phyloP scores from a whole-genome alignment of 2,329 filamentous ascomycete genomes.

The Zelopaecilomyces penicillatus region DNA sequence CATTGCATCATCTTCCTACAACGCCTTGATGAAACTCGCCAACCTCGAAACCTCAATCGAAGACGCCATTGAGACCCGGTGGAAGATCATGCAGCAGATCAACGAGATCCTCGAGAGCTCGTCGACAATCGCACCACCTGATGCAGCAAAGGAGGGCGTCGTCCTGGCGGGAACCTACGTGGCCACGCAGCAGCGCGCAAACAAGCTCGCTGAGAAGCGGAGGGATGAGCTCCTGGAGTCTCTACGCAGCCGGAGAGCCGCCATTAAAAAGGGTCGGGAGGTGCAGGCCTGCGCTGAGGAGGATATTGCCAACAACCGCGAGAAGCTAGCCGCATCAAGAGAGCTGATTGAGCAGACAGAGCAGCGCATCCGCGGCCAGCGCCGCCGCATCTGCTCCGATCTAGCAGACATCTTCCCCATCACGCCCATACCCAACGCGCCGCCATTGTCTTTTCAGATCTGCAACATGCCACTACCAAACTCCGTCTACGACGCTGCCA shows the following conservation, averaged over 20 bases:
- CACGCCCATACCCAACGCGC: constrained; percentile 45
- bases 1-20: constrained; percentile 69
- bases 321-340: constrained; percentile 49
- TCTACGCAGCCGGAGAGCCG: constrained; percentile 54
- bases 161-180: constrained; percentile 46
- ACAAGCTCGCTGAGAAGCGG: constrained; percentile 53
- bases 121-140: constrained; percentile 31
- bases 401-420: constrained; percentile 75
- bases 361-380: constrained; percentile 71
- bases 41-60: constrained; percentile 88
- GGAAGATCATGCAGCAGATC: constrained; percentile 70
- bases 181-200: constrained; percentile 53
- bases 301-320: constrained; percentile 53
- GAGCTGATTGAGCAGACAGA: constrained; percentile 47
- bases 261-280: constrained; percentile 57
- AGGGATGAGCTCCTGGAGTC: constrained; percentile 61
- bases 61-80: constrained; percentile 72
- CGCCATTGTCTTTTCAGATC: constrained; percentile 75
- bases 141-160: constrained; percentile 41
- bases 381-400: constrained; percentile 80
- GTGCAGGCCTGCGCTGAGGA: constrained; percentile 49
- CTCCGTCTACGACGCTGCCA: constrained; percentile 55
- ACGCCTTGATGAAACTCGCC: constrained; percentile 76
- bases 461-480: constrained; percentile 73
- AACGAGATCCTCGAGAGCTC: constrained; percentile 44